phyloP scores from a whole-genome alignment of 768 basidiomycete species.

The Tulasnella sp. region DNA sequence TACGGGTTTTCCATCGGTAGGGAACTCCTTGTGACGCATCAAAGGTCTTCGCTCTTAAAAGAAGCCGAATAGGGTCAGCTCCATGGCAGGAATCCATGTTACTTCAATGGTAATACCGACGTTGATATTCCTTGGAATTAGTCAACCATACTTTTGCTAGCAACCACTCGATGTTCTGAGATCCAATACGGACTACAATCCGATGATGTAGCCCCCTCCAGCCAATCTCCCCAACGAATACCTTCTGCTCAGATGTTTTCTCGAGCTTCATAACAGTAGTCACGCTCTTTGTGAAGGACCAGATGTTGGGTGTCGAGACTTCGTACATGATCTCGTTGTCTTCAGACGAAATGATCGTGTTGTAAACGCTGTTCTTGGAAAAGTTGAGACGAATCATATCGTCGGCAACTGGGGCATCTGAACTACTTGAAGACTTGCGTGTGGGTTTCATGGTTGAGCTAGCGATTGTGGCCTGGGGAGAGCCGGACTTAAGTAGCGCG shows the following conservation, averaged over 20 bases:
- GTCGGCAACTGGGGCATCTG: not conserved
- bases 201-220: not conserved
- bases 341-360: not conserved
- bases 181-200: not conserved
- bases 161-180: slow-evolving; percentile 12
- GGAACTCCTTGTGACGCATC: not conserved
- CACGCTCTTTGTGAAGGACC: not conserved
- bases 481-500: not conserved
- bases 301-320: slow-evolving; percentile 13
- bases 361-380: slow-evolving; percentile 3
- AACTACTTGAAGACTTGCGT: not conserved
- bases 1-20: slow-evolving; percentile 12
- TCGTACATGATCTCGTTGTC: slow-evolving; percentile 25
- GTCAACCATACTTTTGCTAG: not conserved
- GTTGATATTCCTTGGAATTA: not conserved
- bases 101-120: not conserved
- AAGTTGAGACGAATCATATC: slow-evolving; percentile 2
- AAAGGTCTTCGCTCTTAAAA: not conserved
- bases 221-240: slow-evolving; percentile 12
- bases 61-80: not conserved
- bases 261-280: slow-evolving; percentile 9
- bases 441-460: not conserved
- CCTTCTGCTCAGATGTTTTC: not conserved
- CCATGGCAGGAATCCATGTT: not conserved
- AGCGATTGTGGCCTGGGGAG: not conserved